These are phyloP conservation scores for Melastoma malabathricum DNA, from an alignment of 345 rosid species.

Conservation along the genomic window DNA sequence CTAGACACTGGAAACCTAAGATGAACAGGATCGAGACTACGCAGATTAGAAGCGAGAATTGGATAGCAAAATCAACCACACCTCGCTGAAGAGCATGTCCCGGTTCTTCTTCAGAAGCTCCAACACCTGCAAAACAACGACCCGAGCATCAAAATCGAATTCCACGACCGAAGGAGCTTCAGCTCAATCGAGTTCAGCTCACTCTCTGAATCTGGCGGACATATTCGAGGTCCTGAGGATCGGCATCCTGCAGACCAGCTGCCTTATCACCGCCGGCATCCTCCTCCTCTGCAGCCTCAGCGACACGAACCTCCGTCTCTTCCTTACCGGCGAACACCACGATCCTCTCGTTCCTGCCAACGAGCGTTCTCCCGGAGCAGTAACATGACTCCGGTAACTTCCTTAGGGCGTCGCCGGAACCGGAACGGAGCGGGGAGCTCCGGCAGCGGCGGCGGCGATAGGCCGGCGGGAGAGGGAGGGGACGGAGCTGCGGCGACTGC, in stretches of 20 bases:
- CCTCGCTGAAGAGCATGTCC: conserved; percentile 89
- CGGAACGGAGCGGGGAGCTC: background rate
- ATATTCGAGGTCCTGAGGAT: conserved; percentile 26
- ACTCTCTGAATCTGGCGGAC: conserved; percentile 33
- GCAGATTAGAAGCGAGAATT: conserved; percentile 1
- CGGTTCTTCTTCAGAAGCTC: conserved; percentile 76
- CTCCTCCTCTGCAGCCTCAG: conserved; percentile 4
- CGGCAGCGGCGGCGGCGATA: conserved; percentile 1
- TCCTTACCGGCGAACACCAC: conserved; percentile 19
- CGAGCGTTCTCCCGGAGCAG: background rate
- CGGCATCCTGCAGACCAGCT: conserved; percentile 9
- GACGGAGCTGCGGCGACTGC: background rate
- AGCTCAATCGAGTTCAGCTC: background rate
- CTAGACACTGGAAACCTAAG: background rate
- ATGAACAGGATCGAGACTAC: background rate
- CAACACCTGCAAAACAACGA: conserved; percentile 30
- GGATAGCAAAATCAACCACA: conserved; percentile 6
- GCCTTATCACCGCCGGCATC: conserved; percentile 8
- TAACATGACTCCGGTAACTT: background rate
- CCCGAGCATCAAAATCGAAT: background rate
- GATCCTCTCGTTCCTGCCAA: conserved; percentile 3
- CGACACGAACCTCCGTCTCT: conserved; percentile 19
- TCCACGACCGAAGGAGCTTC: background rate
- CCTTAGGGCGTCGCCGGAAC: background rate
- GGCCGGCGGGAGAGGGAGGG: conserved; percentile 1